These are phyloP conservation scores for Paecilomyces formosus DNA, from an alignment of 2,329 filamentous ascomycete genomes.

Conservation along the genomic window DNA sequence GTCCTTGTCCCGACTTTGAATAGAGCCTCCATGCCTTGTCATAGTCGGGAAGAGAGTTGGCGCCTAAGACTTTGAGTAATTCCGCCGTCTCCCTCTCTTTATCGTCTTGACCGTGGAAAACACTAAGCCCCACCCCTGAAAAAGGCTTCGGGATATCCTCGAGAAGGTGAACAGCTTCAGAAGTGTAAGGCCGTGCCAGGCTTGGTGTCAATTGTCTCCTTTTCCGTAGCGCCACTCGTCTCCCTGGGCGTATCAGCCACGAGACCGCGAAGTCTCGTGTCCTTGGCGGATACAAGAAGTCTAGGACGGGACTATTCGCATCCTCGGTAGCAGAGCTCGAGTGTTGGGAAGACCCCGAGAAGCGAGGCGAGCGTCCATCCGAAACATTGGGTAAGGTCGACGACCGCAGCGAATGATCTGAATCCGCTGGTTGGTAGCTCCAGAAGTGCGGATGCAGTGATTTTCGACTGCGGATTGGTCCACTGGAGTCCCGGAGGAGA, in stretches of 20 bases:
- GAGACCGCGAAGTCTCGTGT: slow-evolving; percentile 16
- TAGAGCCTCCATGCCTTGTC: slow-evolving; percentile 40
- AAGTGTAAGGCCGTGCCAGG: slow-evolving; percentile 19
- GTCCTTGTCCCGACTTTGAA: slow-evolving; percentile 19
- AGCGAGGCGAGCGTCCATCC: slow-evolving; percentile 10
- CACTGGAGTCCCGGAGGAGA: slow-evolving; percentile 34
- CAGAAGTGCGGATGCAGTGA: slow-evolving; percentile 30
- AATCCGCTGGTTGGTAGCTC: slow-evolving; percentile 20
- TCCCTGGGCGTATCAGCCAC: slow-evolving; percentile 16
- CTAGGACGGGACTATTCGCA: slow-evolving; percentile 20
- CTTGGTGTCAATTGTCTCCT: slow-evolving; percentile 15
- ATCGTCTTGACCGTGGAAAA: slow-evolving; percentile 3
- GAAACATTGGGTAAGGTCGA: slow-evolving; percentile 20
- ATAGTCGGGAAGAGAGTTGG: slow-evolving; percentile 12
- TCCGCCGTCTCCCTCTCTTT: slow-evolving; percentile 10
- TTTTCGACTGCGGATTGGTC: slow-evolving; percentile 27
- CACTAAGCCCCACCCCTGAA: slow-evolving; percentile 1
- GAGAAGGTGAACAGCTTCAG: slow-evolving; percentile 11
- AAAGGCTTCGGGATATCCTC: slow-evolving; percentile 4
- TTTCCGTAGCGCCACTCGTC: slow-evolving; percentile 16
- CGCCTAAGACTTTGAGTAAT: slow-evolving; percentile 12
- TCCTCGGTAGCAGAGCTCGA: slow-evolving; percentile 10
- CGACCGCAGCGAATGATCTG: slow-evolving; percentile 27
- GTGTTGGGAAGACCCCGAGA: slow-evolving; percentile 6
- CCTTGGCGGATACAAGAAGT: slow-evolving; percentile 33